Percentiles rank a stretch among this genome's conserved stretches.
These are phyloP conservation scores for Rhododendron vialii DNA, from an alignment of 148 eudicot species.

Conservation along the genomic window DNA sequence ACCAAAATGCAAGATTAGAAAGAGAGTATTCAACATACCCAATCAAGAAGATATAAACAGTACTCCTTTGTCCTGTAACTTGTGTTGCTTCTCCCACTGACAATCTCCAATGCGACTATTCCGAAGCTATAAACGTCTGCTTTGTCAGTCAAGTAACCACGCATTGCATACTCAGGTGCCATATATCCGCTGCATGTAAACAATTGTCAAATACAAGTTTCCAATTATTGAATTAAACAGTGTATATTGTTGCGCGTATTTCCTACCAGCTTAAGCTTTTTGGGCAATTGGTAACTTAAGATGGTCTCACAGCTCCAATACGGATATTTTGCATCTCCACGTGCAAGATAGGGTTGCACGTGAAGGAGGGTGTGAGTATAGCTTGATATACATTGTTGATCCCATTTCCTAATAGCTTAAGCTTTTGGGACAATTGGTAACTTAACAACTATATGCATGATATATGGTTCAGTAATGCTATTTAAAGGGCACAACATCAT, in stretches of 20 bases:
- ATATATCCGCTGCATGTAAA: slow-evolving; percentile 39
- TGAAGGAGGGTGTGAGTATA: too few relatives aligned
- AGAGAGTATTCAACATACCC: slow-evolving; percentile 17
- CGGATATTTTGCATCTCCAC: too few relatives aligned
- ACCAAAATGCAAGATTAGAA: not conserved
- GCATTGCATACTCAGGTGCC: slow-evolving; percentile 13
- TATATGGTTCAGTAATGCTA: not conserved
- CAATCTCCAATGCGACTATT: slow-evolving; percentile 33
- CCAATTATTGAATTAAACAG: too few relatives aligned
- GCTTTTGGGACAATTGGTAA: too few relatives aligned
- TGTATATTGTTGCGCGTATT: too few relatives aligned
- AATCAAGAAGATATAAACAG: slow-evolving; percentile 31
- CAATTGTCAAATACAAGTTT: not conserved
- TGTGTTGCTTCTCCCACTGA: slow-evolving; percentile 31
- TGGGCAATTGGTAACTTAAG: too few relatives aligned
- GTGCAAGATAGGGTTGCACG: too few relatives aligned
- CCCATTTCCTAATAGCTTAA: too few relatives aligned
- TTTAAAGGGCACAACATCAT: not conserved
- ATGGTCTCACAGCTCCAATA: too few relatives aligned
- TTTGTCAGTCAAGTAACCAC: slow-evolving; percentile 38
- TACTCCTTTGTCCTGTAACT: slow-evolving; percentile 20
- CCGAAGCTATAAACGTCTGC: slow-evolving; percentile 45
- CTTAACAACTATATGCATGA: not conserved
- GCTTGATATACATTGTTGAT: too few relatives aligned
- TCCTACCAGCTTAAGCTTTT: too few relatives aligned